These are phyloP conservation scores for Boletus patriciae DNA, from an alignment of 768 basidiomycete species.

Conservation along the genomic window DNA sequence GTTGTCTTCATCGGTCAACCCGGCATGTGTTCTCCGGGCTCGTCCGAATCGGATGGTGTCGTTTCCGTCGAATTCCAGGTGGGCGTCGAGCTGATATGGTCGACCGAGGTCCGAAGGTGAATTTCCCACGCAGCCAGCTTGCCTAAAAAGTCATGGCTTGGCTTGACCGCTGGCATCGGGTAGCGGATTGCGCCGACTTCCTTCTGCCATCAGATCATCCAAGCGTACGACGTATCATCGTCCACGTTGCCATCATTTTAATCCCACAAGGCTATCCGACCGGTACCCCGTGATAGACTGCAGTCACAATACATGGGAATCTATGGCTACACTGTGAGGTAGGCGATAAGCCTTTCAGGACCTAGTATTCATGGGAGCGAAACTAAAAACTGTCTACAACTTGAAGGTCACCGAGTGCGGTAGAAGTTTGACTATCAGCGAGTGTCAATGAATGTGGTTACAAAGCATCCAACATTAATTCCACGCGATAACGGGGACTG, in stretches of 20 bases:
- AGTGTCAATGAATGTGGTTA: neutral
- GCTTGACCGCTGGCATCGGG: neutral
- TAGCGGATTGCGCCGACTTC: neutral
- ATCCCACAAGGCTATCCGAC: neutral
- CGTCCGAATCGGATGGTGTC: no score
- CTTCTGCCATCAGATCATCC: neutral
- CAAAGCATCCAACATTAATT: neutral
- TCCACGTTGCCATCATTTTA: neutral
- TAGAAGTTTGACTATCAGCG: neutral
- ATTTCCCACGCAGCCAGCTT: no score
- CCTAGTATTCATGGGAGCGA: no score
- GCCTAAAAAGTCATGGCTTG: no score
- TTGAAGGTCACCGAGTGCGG: no score
- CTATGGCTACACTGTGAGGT: neutral
- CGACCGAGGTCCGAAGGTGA: no score
- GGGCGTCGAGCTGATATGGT: no score
- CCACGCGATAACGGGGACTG: slow-evolving; percentile 3
- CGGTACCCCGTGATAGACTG: neutral
- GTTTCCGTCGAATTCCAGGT: no score
- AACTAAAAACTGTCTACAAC: no score
- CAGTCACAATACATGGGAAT: neutral
- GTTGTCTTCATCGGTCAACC: no score
- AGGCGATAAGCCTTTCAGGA: neutral
- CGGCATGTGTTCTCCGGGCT: no score
- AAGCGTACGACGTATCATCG: neutral